These are phyloP conservation scores for Sordaria brevicollis DNA, from an alignment of 495 filamentous ascomycete genomes.

Conservation along the genomic window DNA sequence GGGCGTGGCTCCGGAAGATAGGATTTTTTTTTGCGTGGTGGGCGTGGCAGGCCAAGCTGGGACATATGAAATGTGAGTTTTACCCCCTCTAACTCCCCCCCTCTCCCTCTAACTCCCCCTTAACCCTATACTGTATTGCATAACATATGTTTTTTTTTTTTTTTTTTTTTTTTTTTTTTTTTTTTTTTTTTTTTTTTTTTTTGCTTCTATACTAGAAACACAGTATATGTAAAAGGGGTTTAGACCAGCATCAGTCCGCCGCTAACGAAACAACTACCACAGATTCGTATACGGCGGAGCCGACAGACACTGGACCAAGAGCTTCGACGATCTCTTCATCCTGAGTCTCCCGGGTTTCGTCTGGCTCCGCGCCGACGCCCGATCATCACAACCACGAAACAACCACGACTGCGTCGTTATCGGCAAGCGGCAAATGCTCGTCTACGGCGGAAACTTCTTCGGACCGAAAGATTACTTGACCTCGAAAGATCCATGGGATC, in stretches of 20 bases:
- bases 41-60: not conserved
- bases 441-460: not conserved
- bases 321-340: not conserved
- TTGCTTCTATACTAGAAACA: too few species aligned
- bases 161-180: too few species aligned
- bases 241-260: too few species aligned
- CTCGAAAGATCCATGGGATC: too few species aligned
- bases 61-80: not conserved
- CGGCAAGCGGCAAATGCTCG: not conserved
- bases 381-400: not conserved
- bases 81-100: too few species aligned
- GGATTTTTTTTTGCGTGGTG: not conserved
- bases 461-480: too few species aligned
- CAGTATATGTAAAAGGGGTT: too few species aligned
- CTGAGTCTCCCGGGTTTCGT: not conserved
- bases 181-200: too few species aligned
- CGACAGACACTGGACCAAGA: slow-evolving; percentile 3
- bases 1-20: not conserved
- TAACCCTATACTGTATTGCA: too few species aligned
- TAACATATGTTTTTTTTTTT: too few species aligned
- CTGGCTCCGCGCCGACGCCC: not conserved
- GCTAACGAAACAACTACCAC: too few species aligned
- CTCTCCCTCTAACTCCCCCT: too few species aligned
- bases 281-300: slow-evolving; percentile 27
- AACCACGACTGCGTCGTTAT: not conserved